Conservation (phyloP, 148 eudicot species). For the Fallopia convolvulus region DNA sequence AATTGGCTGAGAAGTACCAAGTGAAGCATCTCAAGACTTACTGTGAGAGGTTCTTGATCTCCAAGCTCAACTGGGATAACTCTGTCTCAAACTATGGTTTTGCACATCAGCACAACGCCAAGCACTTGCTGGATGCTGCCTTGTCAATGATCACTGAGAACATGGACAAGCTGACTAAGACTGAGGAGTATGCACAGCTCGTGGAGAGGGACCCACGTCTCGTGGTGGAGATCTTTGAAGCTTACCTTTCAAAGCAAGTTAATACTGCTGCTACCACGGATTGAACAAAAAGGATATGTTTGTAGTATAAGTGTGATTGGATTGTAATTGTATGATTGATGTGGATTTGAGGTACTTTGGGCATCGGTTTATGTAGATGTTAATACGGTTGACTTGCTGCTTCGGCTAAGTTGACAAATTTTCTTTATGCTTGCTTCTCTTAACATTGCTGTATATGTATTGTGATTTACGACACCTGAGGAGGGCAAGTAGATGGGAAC, state of each 20-base stretch:
- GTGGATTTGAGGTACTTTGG: background rate
- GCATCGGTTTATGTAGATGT: background rate
- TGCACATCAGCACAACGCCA: slow-evolving; percentile 77
- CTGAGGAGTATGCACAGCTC: slow-evolving; percentile 63
- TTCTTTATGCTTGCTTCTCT: background rate
- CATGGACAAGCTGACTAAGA: slow-evolving; percentile 60
- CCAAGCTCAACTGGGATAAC: slow-evolving; percentile 68
- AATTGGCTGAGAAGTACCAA: slow-evolving; percentile 76
- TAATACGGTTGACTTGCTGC: background rate
- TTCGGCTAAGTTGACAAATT: background rate
- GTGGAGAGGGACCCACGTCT: slow-evolving; percentile 79
- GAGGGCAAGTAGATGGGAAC: no score
- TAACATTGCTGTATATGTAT: background rate
- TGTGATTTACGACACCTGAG: background rate
- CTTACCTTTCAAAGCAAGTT: slow-evolving; percentile 62
- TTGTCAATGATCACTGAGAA: slow-evolving; percentile 58
- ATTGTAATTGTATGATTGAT: background rate
- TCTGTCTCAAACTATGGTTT: slow-evolving; percentile 51
- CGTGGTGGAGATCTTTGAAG: slow-evolving; percentile 71
- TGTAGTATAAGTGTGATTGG: background rate
- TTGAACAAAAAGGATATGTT: slow-evolving; percentile 6
- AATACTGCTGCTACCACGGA: slow-evolving; percentile 56
- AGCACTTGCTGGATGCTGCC: slow-evolving; percentile 53
- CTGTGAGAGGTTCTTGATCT: slow-evolving; percentile 72
- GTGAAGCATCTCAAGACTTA: slow-evolving; percentile 70